These are phyloP conservation scores for Aspergillus phoenicis DNA, from an alignment of 2,329 filamentous ascomycete genomes.

Conservation along the genomic window DNA sequence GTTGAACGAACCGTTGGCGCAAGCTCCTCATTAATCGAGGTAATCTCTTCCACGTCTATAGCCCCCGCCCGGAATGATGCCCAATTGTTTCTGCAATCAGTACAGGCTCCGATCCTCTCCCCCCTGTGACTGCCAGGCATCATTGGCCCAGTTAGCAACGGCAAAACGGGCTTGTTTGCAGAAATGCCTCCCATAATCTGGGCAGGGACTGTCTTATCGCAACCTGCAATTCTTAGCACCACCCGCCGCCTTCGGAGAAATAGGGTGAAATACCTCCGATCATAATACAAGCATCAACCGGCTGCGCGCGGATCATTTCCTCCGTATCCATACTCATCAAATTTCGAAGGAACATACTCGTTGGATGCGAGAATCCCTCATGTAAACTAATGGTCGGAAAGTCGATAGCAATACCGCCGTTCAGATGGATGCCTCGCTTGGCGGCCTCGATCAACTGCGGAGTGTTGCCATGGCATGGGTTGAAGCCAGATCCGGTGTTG, in stretches of 20 bases:
- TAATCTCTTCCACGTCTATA: slow-evolving; percentile 72
- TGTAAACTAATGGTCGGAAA: slow-evolving; percentile 74
- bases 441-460: slow-evolving; percentile 71
- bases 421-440: slow-evolving; percentile 67
- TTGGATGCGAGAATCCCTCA: slow-evolving; percentile 69
- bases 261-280: slow-evolving; percentile 58
- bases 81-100: slow-evolving; percentile 74
- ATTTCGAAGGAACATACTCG: slow-evolving; percentile 74
- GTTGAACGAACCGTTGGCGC: slow-evolving; percentile 62
- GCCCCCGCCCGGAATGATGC: slow-evolving; percentile 66
- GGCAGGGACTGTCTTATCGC: slow-evolving; percentile 73
- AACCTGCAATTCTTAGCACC: slow-evolving; percentile 49
- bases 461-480: slow-evolving; percentile 72
- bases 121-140: slow-evolving; percentile 70
- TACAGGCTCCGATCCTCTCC: slow-evolving; percentile 68
- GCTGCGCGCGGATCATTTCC: slow-evolving; percentile 73
- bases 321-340: slow-evolving; percentile 79
- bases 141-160: slow-evolving; percentile 72
- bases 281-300: slow-evolving; percentile 67
- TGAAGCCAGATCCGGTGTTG: slow-evolving; percentile 72
- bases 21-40: slow-evolving; percentile 69
- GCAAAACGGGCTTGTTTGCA: slow-evolving; percentile 70
- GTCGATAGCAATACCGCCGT: slow-evolving; percentile 68
- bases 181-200: slow-evolving; percentile 76
- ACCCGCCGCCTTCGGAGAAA: fast-evolving